Evolutionary conservation across 495 filamentous ascomycete genomes (phyloP), one percentile per base, ranked within the genome.

Genomic region (Aspergillus wentii): DNA sequence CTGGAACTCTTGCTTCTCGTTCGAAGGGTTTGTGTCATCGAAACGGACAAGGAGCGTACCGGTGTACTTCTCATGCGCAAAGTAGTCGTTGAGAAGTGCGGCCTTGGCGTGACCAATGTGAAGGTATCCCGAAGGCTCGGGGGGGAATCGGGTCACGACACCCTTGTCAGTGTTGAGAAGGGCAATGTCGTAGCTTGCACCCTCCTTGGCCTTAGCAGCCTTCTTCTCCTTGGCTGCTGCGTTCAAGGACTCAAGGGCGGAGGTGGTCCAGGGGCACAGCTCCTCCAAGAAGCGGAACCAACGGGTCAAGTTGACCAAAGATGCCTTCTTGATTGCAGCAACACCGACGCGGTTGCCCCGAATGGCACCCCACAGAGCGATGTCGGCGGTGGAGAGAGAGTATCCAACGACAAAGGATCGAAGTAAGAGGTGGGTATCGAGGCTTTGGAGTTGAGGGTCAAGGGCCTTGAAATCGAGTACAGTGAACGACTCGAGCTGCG

Each of bases 221-320:
- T 82, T 82, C 69, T 85, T 88, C 43, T 70, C 74, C 41, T 66
- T 69, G 19, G 71, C 68, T 17, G 64, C 62, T 27, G 78, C 78
- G 44, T 73, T 84, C 37, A 85, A 71, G 20, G 66, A 67, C 28
- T 82, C 77, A 31, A 86, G 51, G 14, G 67, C 64, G 23, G 50
- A 28, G 23, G 49, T 20, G 14, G 64, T 56, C 72, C 72, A 85
- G 5, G 84, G 83, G 55, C 88, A 84, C 23, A 75, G 72, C 57
- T 88, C 79, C 54, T 94, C 86, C 51, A 98, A 63, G 60, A 84
- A 95, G 38, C 67, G 74, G 62, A 91, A 96, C 92, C 91, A 98
- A 43, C 92, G 76, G 33, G 75, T 77, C 17, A 97, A 60, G 61
- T 94, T 95, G 38, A 75, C 69, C 38, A 94, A 77, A 8, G 76